Evolutionary conservation across 352 stramenopile species (phyloP).

Genomic region (Phytophthora sojae): DNA sequence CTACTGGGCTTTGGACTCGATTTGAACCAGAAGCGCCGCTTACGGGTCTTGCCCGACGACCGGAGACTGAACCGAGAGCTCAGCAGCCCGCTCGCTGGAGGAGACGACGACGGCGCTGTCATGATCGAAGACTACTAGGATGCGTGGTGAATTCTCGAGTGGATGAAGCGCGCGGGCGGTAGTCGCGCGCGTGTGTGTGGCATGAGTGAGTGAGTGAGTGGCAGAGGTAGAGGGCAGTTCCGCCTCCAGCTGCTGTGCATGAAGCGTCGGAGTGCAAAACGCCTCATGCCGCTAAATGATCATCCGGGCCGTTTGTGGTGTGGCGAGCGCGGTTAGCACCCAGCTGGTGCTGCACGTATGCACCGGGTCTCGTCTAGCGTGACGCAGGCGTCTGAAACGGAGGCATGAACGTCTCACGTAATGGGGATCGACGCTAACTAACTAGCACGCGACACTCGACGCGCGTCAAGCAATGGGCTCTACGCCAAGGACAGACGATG

Average conservation of each 20-base stretch:
- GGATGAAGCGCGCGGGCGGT: slow-evolving; percentile 1
- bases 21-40: slow-evolving; percentile 36
- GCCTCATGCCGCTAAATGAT: slow-evolving; percentile 13
- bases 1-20: slow-evolving; percentile 13
- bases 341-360: slow-evolving; percentile 12
- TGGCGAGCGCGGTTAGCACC: neutral
- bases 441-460: neutral
- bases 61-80: slow-evolving; percentile 29
- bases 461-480: neutral
- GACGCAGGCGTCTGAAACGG: slow-evolving; percentile 5
- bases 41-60: slow-evolving; percentile 26
- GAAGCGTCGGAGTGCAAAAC: slow-evolving; percentile 19
- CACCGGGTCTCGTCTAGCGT: slow-evolving; percentile 7
- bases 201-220: slow-evolving; percentile 5
- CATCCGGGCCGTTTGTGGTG: slow-evolving; percentile 19
- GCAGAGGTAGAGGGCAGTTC: slow-evolving; percentile 30
- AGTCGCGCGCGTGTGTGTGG: neutral
- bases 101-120: slow-evolving; percentile 15
- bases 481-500: slow-evolving; percentile 9
- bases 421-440: neutral
- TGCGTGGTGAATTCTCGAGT: slow-evolving; percentile 30
- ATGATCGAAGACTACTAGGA: slow-evolving; percentile 14
- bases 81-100: neutral
- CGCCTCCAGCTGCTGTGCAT: slow-evolving; percentile 11
- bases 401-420: slow-evolving; percentile 1